phyloP scores from a whole-genome alignment of 768 basidiomycete genomes.

The Mycena olivaceomarginata region DNA sequence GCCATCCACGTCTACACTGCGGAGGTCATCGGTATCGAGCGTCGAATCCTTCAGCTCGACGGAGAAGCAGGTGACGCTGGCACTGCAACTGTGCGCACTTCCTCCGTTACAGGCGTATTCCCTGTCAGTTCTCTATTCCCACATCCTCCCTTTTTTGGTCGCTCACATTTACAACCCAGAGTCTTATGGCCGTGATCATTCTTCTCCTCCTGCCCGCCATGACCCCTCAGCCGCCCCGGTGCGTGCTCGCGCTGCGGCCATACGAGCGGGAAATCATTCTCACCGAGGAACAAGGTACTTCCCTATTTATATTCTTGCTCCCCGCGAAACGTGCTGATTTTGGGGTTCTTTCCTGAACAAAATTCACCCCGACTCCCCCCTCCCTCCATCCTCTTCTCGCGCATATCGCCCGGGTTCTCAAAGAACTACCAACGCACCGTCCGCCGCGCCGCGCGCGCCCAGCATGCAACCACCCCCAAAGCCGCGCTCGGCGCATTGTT shows the following conservation, averaged over 20 bases:
- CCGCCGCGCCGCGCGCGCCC: constrained; percentile 25
- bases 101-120: constrained; percentile 1
- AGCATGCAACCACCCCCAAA: background rate
- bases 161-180: background rate
- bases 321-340: background rate
- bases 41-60: constrained; percentile 30
- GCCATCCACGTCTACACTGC: background rate
- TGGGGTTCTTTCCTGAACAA: background rate
- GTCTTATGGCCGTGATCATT: background rate
- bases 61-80: background rate
- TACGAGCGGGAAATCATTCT: constrained; percentile 27
- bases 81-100: background rate
- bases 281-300: constrained; percentile 19
- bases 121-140: constrained; percentile 6
- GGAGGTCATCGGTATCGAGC: constrained; percentile 17
- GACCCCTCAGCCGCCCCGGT: background rate
- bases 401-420: background rate
- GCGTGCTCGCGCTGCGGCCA: background rate
- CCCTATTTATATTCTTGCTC: background rate
- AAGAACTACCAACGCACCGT: constrained; percentile 16
- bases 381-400: background rate
- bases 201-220: constrained; percentile 21
- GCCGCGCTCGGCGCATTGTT: constrained; percentile 25
- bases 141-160: too few relatives aligned
- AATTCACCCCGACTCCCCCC: constrained; percentile 1